These are phyloP conservation scores for Aspergillus sp. DNA, from an alignment of 2,329 filamentous ascomycete genomes.

Conservation along the genomic window DNA sequence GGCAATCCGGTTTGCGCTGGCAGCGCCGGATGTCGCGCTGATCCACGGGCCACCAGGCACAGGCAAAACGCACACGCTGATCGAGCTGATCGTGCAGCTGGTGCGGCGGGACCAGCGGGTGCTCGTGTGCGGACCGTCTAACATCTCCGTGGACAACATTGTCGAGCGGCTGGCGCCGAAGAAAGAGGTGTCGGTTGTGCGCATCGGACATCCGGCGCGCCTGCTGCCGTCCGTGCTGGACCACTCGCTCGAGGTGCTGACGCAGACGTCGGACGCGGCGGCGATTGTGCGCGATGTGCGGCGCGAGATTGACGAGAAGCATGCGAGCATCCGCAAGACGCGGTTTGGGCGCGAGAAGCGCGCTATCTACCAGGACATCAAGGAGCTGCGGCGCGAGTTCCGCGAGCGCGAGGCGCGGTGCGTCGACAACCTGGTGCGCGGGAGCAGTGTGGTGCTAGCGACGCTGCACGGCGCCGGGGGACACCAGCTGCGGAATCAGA, in stretches of 20 bases:
- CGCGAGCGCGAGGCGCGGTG: slow-evolving; percentile 79
- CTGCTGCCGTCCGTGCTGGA: slow-evolving; percentile 82
- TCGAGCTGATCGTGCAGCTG: slow-evolving; percentile 92
- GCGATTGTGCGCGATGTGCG: slow-evolving; percentile 86
- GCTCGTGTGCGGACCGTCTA: slow-evolving; percentile 93
- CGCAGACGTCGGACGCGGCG: slow-evolving; percentile 84
- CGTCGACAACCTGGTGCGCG: slow-evolving; percentile 68
- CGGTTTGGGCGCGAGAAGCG: slow-evolving; percentile 74
- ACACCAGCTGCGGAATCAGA: slow-evolving; percentile 71
- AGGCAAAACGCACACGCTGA: slow-evolving; percentile 93
- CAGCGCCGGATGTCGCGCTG: slow-evolving; percentile 75
- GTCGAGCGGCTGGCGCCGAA: slow-evolving; percentile 85
- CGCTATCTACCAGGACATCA: slow-evolving; percentile 80
- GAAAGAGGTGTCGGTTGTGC: slow-evolving; percentile 74
- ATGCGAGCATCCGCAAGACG: slow-evolving; percentile 83
- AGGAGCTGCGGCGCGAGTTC: slow-evolving; percentile 82
- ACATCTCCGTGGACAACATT: slow-evolving; percentile 97
- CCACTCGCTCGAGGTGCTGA: slow-evolving; percentile 88
- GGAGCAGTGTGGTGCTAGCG: slow-evolving; percentile 83
- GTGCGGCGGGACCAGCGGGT: slow-evolving; percentile 70
- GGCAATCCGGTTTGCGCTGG: slow-evolving; percentile 75
- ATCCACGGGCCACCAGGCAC: slow-evolving; percentile 96
- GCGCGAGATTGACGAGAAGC: slow-evolving; percentile 88
- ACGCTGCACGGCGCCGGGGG: slow-evolving; percentile 92
- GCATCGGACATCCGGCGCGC: slow-evolving; percentile 88